Evolutionary conservation across 106 monocot genomes (phyloP).

Genomic region (Ottelia alismoides): DNA sequence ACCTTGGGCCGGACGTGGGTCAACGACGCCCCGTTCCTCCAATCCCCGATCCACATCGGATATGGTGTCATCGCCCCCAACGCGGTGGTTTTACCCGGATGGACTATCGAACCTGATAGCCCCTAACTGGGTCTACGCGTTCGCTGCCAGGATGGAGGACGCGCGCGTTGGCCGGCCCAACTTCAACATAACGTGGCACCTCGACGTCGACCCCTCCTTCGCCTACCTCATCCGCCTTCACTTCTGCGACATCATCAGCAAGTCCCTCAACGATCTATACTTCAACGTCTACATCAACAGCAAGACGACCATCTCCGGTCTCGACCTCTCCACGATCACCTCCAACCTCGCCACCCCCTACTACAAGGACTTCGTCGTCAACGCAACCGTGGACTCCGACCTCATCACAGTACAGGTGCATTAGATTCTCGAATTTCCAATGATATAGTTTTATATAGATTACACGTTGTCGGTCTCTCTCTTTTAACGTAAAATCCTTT

Average conservation of each 20-base stretch:
- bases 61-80: no score
- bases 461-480: no score
- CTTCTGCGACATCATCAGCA: slow-evolving; percentile 39
- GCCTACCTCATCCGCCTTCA: slow-evolving; percentile 25
- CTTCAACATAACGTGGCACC: slow-evolving; percentile 25
- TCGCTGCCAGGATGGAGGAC: slow-evolving; percentile 15
- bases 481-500: no score
- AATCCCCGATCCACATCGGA: no score
- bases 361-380: slow-evolving; percentile 28
- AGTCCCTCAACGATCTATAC: slow-evolving; percentile 18
- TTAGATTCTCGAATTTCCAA: no score
- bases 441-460: no score
- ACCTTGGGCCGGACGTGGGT: no score
- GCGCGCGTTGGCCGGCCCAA: slow-evolving; percentile 8
- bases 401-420: slow-evolving; percentile 15
- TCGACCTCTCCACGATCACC: slow-evolving; percentile 22
- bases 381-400: slow-evolving; percentile 12
- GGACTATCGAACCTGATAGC: slow-evolving; percentile 17
- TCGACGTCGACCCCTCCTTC: slow-evolving; percentile 24
- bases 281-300: slow-evolving; percentile 34
- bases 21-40: no score
- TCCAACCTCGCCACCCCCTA: slow-evolving; percentile 13
- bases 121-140: slow-evolving; percentile 23
- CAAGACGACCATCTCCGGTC: slow-evolving; percentile 15
- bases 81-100: no score